Evolutionary conservation across 179 eudicot species (phyloP), one percentile per base, ranked within the genome.

Genomic region (Spergularia azorica): DNA sequence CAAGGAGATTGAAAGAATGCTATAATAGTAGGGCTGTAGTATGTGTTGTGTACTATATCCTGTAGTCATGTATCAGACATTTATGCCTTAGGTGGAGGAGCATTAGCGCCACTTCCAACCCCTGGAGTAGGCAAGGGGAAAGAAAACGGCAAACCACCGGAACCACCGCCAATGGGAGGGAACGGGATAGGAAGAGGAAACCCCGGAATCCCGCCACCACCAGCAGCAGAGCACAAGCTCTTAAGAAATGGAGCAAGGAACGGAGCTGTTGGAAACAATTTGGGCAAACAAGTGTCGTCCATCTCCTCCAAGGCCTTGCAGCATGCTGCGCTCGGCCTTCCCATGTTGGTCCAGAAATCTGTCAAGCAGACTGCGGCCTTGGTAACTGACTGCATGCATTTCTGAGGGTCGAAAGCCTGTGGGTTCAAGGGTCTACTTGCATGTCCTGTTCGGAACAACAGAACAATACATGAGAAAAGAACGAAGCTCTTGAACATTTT

Each of bases 261-360:
- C 11, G 51, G 69, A 15, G 0, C 15, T 11, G n/a, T 16, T 14
- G 69, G 51, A 17, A 65, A 43, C 48, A 43, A 43, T 4, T 5
- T 4, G 48, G 48, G 48, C 48, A 43, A 43, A 43, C 48, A 43
- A 36, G 51, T 38, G 17, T 2, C 69, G 5, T 72, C 75, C 5
- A 72, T 58, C 1, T 58, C 17, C 17, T 16, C 63, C 62, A 72
- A 72, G 39, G 75, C 75, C 64, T 72, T 18, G 55, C 75, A 72
- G 39, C 75, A 72, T 1, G 55, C 56, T 7, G 54, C 38, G 10
- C 52, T 57, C 2, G 75, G 65, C 38, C 14, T 18, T 14, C 75
- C 65, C 0, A 59, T 8, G 1, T 72, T 39, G 36, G 51, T 41
- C 75, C 54, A 58, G 1, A 11, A 0, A 20, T 60, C 17, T n/a